Percentiles rank a stretch among this genome's conserved stretches.
Conservation (phyloP, 2,329 filamentous ascomycete genomes). For the Aspergillus pseudotamarii region DNA sequence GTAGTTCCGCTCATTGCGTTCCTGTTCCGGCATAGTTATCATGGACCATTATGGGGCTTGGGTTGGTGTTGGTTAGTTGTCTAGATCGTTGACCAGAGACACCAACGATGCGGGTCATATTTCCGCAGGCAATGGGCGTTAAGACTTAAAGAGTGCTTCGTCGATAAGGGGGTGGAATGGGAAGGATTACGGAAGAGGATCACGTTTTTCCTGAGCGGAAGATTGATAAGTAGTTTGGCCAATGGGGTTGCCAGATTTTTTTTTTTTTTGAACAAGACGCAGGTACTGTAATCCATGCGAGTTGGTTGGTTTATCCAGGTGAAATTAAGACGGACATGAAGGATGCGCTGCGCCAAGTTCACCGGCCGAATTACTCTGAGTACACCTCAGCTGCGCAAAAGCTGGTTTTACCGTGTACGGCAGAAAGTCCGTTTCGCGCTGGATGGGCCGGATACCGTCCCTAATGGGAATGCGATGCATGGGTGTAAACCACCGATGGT, state of each 20-base stretch:
- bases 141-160: background rate
- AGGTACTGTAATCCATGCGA: background rate
- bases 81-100: background rate
- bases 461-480: background rate
- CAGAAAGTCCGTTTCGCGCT: background rate
- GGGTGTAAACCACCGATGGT: background rate
- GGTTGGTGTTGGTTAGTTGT: background rate
- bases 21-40: background rate
- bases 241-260: background rate
- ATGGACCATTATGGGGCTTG: background rate
- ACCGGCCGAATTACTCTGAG: background rate
- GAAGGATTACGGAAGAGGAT: background rate
- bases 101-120: background rate
- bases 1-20: background rate
- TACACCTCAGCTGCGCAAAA: background rate
- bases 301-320: background rate
- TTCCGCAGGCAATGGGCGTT: background rate
- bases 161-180: background rate
- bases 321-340: background rate
- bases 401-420: background rate
- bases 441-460: background rate
- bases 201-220: background rate
- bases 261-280: background rate
- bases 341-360: background rate
- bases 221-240: background rate